These are phyloP conservation scores for Globisporangium takayamanum DNA, from an alignment of 352 stramenopile genomes.

Conservation along the genomic window DNA sequence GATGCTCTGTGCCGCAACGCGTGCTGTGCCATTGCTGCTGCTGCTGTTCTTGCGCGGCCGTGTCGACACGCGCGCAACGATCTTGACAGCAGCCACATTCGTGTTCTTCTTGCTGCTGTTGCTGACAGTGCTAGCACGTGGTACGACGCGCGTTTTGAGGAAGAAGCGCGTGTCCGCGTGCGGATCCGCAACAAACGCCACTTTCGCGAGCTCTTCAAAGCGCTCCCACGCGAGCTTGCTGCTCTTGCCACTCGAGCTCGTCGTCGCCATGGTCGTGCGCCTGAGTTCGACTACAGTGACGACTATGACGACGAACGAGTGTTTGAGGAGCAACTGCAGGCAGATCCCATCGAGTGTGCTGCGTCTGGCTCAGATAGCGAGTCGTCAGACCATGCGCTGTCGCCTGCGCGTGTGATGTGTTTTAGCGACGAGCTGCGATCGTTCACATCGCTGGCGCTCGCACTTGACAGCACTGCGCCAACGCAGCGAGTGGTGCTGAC, in stretches of 20 bases:
- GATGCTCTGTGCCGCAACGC: constrained; percentile 13
- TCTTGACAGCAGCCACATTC: constrained; percentile 14
- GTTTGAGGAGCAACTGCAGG: not conserved
- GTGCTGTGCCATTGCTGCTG: not conserved
- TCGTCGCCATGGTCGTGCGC: not conserved
- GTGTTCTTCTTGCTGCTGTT: constrained; percentile 19
- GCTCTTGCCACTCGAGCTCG: constrained; percentile 9
- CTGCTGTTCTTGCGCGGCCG: constrained; percentile 1
- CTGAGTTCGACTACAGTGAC: not conserved
- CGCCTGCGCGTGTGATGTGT: constrained; percentile 7
- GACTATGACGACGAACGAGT: not conserved
- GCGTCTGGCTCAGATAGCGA: not conserved
- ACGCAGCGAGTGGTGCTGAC: too few species aligned
- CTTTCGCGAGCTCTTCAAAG: constrained; percentile 67
- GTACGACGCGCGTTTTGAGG: constrained; percentile 36
- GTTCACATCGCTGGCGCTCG: constrained; percentile 4
- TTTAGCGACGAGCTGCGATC: constrained; percentile 15
- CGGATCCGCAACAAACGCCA: constrained; percentile 47
- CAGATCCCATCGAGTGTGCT: not conserved
- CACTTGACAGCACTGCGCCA: not conserved
- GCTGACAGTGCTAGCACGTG: not conserved
- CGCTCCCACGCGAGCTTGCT: constrained; percentile 43
- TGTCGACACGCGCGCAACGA: constrained; percentile 42
- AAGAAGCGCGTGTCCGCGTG: constrained; percentile 45
- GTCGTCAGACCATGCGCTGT: not conserved